Base-by-base conservation (phyloP, 2,329 filamentous ascomycete genomes). In the Monosporascus sp. region DNA sequence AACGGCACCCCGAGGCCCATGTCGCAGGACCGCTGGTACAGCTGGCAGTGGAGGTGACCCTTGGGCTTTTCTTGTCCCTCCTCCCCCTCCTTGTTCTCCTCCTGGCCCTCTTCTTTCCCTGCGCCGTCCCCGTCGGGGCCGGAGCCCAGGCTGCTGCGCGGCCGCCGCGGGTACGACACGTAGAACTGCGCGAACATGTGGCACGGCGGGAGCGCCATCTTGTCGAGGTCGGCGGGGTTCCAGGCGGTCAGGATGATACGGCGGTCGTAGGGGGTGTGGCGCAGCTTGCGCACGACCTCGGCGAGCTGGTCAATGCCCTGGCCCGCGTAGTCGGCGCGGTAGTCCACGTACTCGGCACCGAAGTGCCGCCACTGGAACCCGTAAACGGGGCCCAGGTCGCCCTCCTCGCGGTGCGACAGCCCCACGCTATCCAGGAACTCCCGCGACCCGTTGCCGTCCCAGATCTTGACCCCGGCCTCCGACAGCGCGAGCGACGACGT, bases 331-430 rank as follows among this genome's bases (percentile, higher is more conserved):
- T 97, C 91, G 0, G 88, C 81, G 59, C 85, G 77, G 15, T 86
- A 81, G 65, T 93, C 88, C 18, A 86, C 76, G 70, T 99, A 99
- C 57, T 91, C 85, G 5, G 94, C 94, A 49, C 94, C 94, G 65
- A 99, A 99, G 72, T 97, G 93, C 3, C 94, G 88, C 94, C 94
- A 99, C 73, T 99, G 94, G 74, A 99, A 99, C 2, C 94, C 94
- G 69, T 99, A 99, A 0, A 97, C 92, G 31, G 94, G 94, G 1
- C 94, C 94, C 0, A 99, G 78, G 66, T 99, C 94, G 59, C 94
- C 94, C 20, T 86, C 88, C 50, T 84, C 89, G 55, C 93, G 89
- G 68, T 96, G 85, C 0, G 79, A 77, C 7, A 97, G 81, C 0
- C 93, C 93, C 1, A 94, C 81, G 58, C 78, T 86, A 75, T 99